Evolutionary conservation across 345 rosid species (phyloP), one percentile per base, ranked within the genome.

Genomic region (Euphorbia peplus): DNA sequence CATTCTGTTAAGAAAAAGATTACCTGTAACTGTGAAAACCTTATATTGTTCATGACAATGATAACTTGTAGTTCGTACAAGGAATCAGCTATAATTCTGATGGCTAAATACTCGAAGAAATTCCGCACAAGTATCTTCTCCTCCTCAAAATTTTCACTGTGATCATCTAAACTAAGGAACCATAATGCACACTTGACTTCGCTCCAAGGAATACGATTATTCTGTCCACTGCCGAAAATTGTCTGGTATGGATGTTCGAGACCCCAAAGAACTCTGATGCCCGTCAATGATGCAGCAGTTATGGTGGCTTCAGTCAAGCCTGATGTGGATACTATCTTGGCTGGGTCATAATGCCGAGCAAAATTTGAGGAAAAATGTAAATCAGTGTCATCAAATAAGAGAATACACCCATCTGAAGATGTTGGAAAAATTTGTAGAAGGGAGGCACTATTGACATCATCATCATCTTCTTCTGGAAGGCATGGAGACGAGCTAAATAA

Each of bases 1-100:
- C 37, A 4, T 22, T 39, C 4, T 19, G 19, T 8, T 4, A 50
- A 48, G 29, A 67, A 30, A 65, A 35, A 0, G 47, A 19, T 79
- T 84, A 92, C 98, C 97, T 81, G 87, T 53, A 93, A 75, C 25
- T 77, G 86, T 29, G 97, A 76, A 79, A 88, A 93, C 72, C 69
- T 86, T 76, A 89, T 76, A 74, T 87, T 93, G 86, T 90, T 86
- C 92, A 89, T 82, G 79, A 82, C 85, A 39, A 93, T 74, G 66
- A 93, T 74, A 58, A 93, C 80, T 39, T 55, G 87, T 60, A 81
- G 75, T 48, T 79, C 83, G 63, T 73, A 73, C 59, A 90, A 82
- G 44, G 68, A 70, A 56, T 90, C 85, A 0, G 85, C 88, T 41
- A 90, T 72, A 52, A 90, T 57, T 80, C 97, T 82, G 73, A 84